These are phyloP conservation scores for Trifolium repens DNA, from an alignment of 306 rosid species.

Conservation along the genomic window DNA sequence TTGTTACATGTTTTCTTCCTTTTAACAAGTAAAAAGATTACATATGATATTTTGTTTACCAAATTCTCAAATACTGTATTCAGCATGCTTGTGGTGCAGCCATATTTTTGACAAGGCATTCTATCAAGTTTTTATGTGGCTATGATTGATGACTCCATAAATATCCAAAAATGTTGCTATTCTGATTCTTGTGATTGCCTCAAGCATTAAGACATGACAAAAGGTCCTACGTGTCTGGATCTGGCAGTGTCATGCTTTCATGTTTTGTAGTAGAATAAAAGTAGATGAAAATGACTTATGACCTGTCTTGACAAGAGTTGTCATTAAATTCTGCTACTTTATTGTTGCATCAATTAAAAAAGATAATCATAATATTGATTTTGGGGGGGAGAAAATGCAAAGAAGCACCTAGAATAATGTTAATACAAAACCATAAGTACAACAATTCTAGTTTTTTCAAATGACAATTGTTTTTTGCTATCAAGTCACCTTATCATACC, in stretches of 20 bases:
- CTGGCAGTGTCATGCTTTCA: slow-evolving; percentile 34
- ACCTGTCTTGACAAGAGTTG: slow-evolving; percentile 22
- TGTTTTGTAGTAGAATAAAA: slow-evolving; percentile 28
- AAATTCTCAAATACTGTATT: not conserved
- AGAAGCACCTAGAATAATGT: not conserved
- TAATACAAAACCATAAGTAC: not conserved
- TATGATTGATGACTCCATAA: slow-evolving; percentile 22
- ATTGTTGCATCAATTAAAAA: slow-evolving; percentile 3
- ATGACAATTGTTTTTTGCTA: no score
- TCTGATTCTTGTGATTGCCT: slow-evolving; percentile 39
- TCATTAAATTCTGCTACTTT: slow-evolving; percentile 25
- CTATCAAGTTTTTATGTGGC: slow-evolving; percentile 17
- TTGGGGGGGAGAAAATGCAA: not conserved
- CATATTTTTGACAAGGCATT: not conserved
- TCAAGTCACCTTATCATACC: not conserved
- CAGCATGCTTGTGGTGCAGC: slow-evolving; percentile 9
- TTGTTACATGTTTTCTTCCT: slow-evolving; percentile 1
- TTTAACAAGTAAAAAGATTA: not conserved
- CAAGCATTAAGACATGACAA: slow-evolving; percentile 23
- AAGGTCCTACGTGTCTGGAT: slow-evolving; percentile 39
- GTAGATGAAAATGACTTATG: slow-evolving; percentile 32
- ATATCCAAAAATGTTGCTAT: slow-evolving; percentile 20
- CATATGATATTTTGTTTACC: slow-evolving; percentile 16
- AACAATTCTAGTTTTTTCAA: not conserved
- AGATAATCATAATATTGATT: not conserved